These are phyloP conservation scores for Corynascus novoguineensis DNA, from an alignment of 495 filamentous ascomycete genomes.

Conservation along the genomic window DNA sequence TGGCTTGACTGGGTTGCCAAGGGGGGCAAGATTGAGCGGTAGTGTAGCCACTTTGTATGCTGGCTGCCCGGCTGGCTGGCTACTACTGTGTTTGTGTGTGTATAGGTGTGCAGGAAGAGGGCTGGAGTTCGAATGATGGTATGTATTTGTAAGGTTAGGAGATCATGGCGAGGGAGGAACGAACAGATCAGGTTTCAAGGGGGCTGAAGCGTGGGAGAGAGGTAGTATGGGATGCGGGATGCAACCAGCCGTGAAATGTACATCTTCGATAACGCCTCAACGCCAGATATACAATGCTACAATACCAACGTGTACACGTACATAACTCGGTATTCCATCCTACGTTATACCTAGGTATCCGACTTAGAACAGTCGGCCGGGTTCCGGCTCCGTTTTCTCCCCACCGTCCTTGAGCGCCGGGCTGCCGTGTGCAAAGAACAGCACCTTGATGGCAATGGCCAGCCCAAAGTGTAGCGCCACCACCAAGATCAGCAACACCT, in stretches of 20 bases:
- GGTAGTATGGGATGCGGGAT: no score
- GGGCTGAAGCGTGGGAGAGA: no score
- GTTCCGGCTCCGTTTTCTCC: constrained; percentile 13
- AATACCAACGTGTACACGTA: neutral
- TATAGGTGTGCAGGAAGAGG: no score
- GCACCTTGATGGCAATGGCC: constrained; percentile 85
- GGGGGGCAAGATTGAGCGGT: constrained; percentile 56
- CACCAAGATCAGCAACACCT: constrained; percentile 77
- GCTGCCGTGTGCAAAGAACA: constrained; percentile 87
- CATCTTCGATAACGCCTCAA: no score
- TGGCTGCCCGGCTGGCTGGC: neutral
- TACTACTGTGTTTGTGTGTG: neutral
- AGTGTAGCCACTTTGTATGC: neutral
- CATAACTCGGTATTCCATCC: neutral
- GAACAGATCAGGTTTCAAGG: no score
- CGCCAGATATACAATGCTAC: no score
- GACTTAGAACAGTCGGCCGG: constrained; percentile 26
- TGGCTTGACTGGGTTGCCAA: constrained; percentile 82
- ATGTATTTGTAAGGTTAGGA: no score
- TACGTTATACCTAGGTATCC: neutral
- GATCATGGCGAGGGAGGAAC: no score
- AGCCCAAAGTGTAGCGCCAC: constrained; percentile 80
- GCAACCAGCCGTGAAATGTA: no score
- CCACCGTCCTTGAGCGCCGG: constrained; percentile 50
- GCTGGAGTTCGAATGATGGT: no score